A percentile compares a stretch with the other conserved stretches of the same genome.
Conservation (phyloP, 1,139 yeast genomes). For the Saccharomycopsis hybrid region DNA sequence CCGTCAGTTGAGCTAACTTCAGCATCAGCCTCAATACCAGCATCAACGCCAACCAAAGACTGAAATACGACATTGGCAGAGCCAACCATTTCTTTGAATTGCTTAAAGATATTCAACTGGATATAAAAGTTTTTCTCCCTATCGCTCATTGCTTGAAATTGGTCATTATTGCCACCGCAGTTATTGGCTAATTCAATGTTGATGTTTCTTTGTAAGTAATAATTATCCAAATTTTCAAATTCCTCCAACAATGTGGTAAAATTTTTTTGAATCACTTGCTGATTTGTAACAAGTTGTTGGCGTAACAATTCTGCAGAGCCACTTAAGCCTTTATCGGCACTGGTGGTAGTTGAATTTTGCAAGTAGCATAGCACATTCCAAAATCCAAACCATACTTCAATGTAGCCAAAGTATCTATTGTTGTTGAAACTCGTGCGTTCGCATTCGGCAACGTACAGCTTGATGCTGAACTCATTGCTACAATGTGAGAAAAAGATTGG, state of each 20-base stretch:
- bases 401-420: slow-evolving; percentile 15
- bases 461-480: slow-evolving; percentile 11
- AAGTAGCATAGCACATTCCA: not conserved
- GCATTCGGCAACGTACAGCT: slow-evolving; percentile 12
- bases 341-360: too few relatives aligned
- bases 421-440: slow-evolving; percentile 2
- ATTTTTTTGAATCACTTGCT: not conserved
- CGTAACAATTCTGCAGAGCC: too few relatives aligned
- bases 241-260: slow-evolving; percentile 11
- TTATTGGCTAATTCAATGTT: slow-evolving; percentile 9
- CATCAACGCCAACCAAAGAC: too few relatives aligned
- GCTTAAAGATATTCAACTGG: slow-evolving; percentile 14
- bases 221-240: slow-evolving; percentile 19
- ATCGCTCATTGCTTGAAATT: not conserved
- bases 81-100: slow-evolving; percentile 17
- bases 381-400: slow-evolving; percentile 14
- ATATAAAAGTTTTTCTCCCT: slow-evolving; percentile 6
- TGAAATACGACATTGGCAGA: too few relatives aligned
- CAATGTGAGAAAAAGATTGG: slow-evolving; percentile 12
- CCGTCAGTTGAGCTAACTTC: too few relatives aligned
- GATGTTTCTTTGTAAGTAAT: slow-evolving; percentile 17
- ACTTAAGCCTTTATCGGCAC: too few relatives aligned
- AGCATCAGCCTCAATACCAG: too few relatives aligned
- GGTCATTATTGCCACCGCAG: not conserved
- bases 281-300: not conserved